Evolutionary conservation across 2,329 filamentous ascomycete genomes (phyloP).

Genomic region (Colletotrichum sp.): DNA sequence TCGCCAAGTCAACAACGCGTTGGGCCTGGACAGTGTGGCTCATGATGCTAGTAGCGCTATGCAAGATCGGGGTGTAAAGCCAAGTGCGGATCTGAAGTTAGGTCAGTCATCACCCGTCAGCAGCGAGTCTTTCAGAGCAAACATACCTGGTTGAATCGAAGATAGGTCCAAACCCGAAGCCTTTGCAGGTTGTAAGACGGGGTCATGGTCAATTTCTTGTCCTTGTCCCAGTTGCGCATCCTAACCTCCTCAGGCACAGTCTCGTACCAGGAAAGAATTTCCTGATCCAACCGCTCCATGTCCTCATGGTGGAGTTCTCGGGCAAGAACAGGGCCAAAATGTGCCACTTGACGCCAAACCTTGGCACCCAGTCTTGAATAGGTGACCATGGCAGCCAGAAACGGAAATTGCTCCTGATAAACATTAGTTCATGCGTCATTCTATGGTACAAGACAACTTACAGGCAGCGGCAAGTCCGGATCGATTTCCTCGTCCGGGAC

Average conservation of each 20-base stretch:
- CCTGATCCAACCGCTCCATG: constrained; percentile 80
- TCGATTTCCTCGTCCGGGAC: constrained; percentile 89
- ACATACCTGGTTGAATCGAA: constrained; percentile 77
- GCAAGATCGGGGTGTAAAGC: constrained; percentile 86
- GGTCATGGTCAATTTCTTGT: constrained; percentile 56
- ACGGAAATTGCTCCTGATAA: constrained; percentile 62
- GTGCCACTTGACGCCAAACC: constrained; percentile 82
- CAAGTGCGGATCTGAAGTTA: constrained; percentile 72
- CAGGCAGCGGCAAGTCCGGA: constrained; percentile 77
- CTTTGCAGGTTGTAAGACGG: constrained; percentile 72
- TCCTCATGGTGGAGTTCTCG: constrained; percentile 73
- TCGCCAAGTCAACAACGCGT: constrained; percentile 75
- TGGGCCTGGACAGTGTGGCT: constrained; percentile 76
- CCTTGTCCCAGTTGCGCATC: constrained; percentile 64
- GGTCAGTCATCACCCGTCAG: neutral
- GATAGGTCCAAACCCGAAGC: constrained; percentile 81
- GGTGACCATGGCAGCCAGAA: constrained; percentile 82
- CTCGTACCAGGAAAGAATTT: constrained; percentile 87
- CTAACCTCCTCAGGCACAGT: constrained; percentile 67
- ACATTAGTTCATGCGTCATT: constrained; percentile 22
- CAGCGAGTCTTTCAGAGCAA: neutral
- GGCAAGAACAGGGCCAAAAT: constrained; percentile 65
- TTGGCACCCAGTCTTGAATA: constrained; percentile 85
- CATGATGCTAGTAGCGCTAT: constrained; percentile 83
- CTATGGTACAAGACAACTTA: constrained; percentile 44